These are phyloP conservation scores for Mallotus japonicus DNA, from an alignment of 441 rosid species.

Conservation along the genomic window DNA sequence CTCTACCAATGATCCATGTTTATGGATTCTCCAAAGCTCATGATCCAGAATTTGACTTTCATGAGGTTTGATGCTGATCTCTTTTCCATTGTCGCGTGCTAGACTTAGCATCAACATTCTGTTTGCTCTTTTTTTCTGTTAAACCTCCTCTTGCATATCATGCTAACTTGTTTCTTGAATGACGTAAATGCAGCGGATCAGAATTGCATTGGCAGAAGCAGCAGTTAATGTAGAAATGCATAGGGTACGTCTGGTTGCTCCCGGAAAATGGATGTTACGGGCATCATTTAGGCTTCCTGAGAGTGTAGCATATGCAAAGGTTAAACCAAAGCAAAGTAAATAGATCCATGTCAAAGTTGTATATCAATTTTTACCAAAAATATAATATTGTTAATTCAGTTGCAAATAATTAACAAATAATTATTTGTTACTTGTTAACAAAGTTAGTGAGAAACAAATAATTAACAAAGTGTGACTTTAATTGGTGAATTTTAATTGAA, in stretches of 20 bases:
- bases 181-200: constrained; percentile 60
- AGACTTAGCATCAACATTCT: background rate
- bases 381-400: no score
- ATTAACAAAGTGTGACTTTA: no score
- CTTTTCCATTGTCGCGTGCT: background rate
- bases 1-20: constrained; percentile 71
- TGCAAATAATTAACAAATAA: no score
- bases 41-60: constrained; percentile 89
- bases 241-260: constrained; percentile 77
- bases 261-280: constrained; percentile 90
- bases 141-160: background rate
- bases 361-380: background rate
- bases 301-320: constrained; percentile 60
- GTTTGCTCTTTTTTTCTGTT: no score
- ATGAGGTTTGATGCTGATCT: constrained; percentile 45
- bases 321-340: background rate
- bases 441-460: no score
- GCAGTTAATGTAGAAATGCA: constrained; percentile 77
- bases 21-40: constrained; percentile 88
- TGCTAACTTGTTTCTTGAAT: constrained; percentile 6
- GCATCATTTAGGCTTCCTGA: constrained; percentile 76
- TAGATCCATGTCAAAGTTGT: constrained; percentile 2
- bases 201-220: constrained; percentile 64
- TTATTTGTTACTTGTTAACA: no score
- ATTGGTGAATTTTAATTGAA: no score